Conservation (phyloP, 176 grass and related monocot genomes). For the Urochloa ruziziensis region DNA sequence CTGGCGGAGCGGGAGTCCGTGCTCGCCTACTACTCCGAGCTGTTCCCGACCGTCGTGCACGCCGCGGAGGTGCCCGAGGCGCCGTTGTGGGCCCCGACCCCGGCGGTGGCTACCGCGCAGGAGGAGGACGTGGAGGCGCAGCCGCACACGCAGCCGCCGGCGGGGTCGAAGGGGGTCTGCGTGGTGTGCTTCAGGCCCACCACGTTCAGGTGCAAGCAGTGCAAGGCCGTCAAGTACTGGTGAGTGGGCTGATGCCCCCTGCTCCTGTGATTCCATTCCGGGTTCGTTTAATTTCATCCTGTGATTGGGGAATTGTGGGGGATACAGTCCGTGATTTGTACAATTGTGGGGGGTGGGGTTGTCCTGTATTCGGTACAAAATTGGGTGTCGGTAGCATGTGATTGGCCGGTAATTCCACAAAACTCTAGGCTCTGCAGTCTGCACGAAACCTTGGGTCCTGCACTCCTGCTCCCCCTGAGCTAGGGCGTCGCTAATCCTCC, state of each 20-base stretch:
- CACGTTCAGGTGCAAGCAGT: conserved; percentile 72
- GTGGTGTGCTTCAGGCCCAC: conserved; percentile 77
- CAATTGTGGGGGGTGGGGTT: neutral
- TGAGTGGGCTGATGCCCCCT: conserved; percentile 32
- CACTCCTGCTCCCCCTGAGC: too few species aligned
- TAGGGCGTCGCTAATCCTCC: neutral
- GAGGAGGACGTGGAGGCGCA: neutral
- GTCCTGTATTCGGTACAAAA: conserved; percentile 27
- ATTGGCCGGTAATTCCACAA: neutral
- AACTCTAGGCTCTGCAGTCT: neutral
- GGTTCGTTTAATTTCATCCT: conserved; percentile 4
- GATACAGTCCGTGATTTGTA: neutral
- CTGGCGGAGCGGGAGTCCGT: conserved; percentile 63
- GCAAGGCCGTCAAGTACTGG: conserved; percentile 98
- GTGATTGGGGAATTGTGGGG: conserved; percentile 1
- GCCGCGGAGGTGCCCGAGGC: conserved; percentile 31
- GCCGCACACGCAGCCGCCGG: conserved; percentile 11
- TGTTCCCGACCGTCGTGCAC: conserved; percentile 38
- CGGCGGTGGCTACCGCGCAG: neutral
- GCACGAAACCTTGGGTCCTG: neutral
- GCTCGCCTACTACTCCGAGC: conserved; percentile 38
- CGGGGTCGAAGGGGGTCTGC: conserved; percentile 36
- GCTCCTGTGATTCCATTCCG: conserved; percentile 12
- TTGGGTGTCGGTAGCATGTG: neutral
- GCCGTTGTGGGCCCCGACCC: conserved; percentile 16